Evolutionary conservation across 768 basidiomycete species (phyloP).

Genomic region (Podaxis sp.): DNA sequence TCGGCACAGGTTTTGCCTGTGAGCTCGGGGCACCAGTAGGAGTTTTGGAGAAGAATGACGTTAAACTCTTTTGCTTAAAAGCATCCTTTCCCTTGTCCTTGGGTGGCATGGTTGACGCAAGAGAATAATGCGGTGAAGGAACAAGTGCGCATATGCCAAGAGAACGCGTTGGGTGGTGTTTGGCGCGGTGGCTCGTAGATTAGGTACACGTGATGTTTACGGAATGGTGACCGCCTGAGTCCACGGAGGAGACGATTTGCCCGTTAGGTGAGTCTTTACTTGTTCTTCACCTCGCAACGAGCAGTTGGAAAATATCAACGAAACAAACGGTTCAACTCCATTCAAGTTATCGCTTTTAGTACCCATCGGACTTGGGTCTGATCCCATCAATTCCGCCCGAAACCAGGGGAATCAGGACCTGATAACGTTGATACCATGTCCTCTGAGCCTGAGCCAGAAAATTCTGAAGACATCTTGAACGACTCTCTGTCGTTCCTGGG

Average conservation of each 20-base stretch:
- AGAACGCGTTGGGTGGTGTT: constrained; percentile 10
- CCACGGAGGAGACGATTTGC: background rate
- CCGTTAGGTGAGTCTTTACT: background rate
- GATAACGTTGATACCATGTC: background rate
- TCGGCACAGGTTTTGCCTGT: constrained; percentile 23
- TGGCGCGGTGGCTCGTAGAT: background rate
- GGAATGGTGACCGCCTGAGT: background rate
- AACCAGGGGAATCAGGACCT: background rate
- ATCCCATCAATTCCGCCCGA: background rate
- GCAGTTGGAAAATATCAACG: too few relatives aligned
- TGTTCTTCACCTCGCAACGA: background rate
- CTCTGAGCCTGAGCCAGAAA: constrained; percentile 15
- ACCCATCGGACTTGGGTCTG: background rate
- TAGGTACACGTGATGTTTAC: constrained; percentile 5
- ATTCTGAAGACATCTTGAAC: constrained; percentile 50
- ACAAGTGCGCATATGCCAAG: background rate
- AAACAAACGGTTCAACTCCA: too few relatives aligned
- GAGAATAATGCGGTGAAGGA: background rate
- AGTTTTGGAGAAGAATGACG: constrained; percentile 60
- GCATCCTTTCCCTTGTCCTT: constrained; percentile 41
- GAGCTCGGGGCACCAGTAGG: constrained; percentile 24
- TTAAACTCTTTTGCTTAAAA: constrained; percentile 72
- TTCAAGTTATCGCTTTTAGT: background rate
- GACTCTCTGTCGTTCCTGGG: constrained; percentile 56
- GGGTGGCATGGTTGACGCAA: constrained; percentile 33